Evolutionary conservation across 257 asterid genomes (phyloP).

Genomic region (Petunia axillaris): DNA sequence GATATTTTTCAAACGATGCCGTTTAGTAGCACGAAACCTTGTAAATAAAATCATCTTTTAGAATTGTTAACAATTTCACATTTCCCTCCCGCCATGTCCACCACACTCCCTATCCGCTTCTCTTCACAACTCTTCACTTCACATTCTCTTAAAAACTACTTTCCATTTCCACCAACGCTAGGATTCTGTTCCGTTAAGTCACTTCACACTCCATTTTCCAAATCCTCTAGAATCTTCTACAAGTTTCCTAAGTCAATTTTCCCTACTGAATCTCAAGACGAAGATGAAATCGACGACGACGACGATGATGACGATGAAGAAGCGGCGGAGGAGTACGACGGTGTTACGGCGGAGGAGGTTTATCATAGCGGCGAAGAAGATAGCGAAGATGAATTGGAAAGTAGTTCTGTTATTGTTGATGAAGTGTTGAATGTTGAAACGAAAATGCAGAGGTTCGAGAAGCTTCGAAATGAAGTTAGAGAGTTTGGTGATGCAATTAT

Average conservation of each 20-base stretch:
- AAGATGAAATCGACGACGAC: constrained; percentile 53
- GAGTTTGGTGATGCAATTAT: constrained; percentile 88
- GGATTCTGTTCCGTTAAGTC: constrained; percentile 32
- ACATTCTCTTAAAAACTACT: constrained; percentile 7
- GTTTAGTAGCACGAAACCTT: not conserved
- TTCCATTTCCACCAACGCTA: constrained; percentile 43
- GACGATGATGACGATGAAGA: constrained; percentile 52
- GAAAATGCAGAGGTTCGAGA: constrained; percentile 93
- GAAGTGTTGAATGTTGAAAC: constrained; percentile 55
- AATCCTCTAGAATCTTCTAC: constrained; percentile 33
- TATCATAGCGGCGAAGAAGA: constrained; percentile 47
- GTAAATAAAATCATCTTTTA: constrained; percentile 4
- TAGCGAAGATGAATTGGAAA: constrained; percentile 46
- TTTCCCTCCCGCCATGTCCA: constrained; percentile 76
- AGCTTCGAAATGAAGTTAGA: constrained; percentile 74
- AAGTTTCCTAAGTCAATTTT: constrained; percentile 48
- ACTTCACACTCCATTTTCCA: constrained; percentile 26
- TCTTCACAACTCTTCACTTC: constrained; percentile 32
- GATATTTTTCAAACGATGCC: not conserved
- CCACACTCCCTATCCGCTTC: constrained; percentile 44
- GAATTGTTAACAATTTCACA: not conserved
- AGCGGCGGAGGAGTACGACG: constrained; percentile 75
- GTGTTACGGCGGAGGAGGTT: constrained; percentile 45
- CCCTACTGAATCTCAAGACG: constrained; percentile 53
- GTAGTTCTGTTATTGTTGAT: constrained; percentile 39